Percentiles rank a stretch among this genome's conserved stretches.
These are phyloP conservation scores for Aureobasidium sp. DNA, from an alignment of 2,329 filamentous ascomycete genomes.

Conservation along the genomic window DNA sequence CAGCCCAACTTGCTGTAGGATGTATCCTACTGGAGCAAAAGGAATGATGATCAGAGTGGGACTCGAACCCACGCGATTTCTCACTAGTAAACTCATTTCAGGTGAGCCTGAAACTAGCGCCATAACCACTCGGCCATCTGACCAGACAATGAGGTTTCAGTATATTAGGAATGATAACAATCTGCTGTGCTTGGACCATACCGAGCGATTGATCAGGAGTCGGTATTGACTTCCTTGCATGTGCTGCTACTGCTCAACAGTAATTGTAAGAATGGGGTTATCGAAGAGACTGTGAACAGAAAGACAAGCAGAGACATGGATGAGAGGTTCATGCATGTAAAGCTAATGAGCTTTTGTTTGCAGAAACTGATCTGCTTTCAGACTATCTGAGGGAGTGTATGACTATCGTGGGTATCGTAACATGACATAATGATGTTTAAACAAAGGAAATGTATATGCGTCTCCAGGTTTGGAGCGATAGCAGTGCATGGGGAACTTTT, in stretches of 20 bases:
- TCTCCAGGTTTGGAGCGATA: not conserved
- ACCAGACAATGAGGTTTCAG: not conserved
- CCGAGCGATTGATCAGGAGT: no score
- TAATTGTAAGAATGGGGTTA: no score
- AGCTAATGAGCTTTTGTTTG: not conserved
- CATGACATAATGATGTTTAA: not conserved
- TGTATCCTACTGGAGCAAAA: not conserved
- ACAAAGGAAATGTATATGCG: not conserved
- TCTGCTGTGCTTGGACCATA: no score
- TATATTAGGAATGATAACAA: no score
- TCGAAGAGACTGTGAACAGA: not conserved
- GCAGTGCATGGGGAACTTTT: not conserved
- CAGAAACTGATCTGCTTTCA: not conserved
- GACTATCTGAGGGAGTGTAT: not conserved
- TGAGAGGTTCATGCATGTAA: no score
- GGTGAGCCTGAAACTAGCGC: slow-evolving; percentile 13
- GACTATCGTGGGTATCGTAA: not conserved
- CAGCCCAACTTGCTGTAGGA: not conserved
- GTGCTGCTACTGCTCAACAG: no score
- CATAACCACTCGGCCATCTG: slow-evolving; percentile 13
- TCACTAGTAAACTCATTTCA: slow-evolving; percentile 10
- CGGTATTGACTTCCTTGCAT: no score
- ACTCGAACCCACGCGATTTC: slow-evolving; percentile 12
- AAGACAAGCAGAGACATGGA: not conserved
- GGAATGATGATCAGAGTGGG: slow-evolving; percentile 3